phyloP scores from a whole-genome alignment of 352 stramenopile species.

The Phytophthora europaea region DNA sequence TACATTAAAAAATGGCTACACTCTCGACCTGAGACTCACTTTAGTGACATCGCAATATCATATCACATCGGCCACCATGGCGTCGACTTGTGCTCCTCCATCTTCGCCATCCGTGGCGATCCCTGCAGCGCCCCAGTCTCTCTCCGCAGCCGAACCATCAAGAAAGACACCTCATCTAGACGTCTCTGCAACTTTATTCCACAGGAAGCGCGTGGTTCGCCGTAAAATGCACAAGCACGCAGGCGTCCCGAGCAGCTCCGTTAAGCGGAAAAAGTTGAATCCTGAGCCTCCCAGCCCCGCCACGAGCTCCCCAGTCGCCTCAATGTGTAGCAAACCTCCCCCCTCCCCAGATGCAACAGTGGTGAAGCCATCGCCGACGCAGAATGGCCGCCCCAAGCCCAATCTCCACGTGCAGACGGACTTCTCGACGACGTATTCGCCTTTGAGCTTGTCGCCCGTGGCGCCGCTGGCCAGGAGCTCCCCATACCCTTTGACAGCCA shows the following conservation, averaged over 20 bases:
- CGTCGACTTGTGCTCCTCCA: slow-evolving; percentile 10
- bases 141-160: neutral
- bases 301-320: neutral
- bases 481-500: slow-evolving; percentile 30
- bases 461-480: slow-evolving; percentile 35
- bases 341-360: neutral
- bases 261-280: slow-evolving; percentile 29
- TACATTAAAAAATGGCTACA: neutral
- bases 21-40: neutral
- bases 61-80: neutral
- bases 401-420: slow-evolving; percentile 50
- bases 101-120: slow-evolving; percentile 18
- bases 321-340: neutral
- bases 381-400: slow-evolving; percentile 25
- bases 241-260: slow-evolving; percentile 23
- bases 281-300: slow-evolving; percentile 2
- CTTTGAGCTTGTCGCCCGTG: slow-evolving; percentile 35
- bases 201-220: slow-evolving; percentile 34
- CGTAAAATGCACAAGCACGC: slow-evolving; percentile 26
- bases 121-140: neutral
- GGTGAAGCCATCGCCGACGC: neutral
- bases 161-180: slow-evolving; percentile 20
- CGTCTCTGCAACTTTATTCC: slow-evolving; percentile 33
- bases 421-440: slow-evolving; percentile 30
- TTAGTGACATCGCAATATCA: neutral